These are phyloP conservation scores for Leishmania tropica DNA, from an alignment of 208 protist genomes.

Conservation along the genomic window DNA sequence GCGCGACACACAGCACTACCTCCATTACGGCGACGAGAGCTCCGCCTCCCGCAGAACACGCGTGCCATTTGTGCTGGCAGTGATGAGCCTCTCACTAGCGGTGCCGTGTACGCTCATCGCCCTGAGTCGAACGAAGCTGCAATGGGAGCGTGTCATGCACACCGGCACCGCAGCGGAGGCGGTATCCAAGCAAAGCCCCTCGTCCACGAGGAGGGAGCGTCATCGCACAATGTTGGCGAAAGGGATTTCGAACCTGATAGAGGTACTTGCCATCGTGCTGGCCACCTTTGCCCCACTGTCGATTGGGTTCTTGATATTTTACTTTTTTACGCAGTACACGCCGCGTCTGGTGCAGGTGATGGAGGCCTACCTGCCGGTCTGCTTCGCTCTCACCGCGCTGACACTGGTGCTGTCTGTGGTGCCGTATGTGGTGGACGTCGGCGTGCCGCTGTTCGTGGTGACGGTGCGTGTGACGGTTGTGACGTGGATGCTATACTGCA, in stretches of 20 bases:
- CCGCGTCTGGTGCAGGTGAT: slow-evolving; percentile 36
- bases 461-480: slow-evolving; percentile 47
- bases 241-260: slow-evolving; percentile 45
- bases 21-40: slow-evolving; percentile 20
- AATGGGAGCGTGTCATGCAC: slow-evolving; percentile 31
- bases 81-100: slow-evolving; percentile 51
- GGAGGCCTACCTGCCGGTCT: slow-evolving; percentile 37
- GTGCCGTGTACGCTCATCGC: slow-evolving; percentile 72
- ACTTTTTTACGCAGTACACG: slow-evolving; percentile 55
- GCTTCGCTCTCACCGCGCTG: slow-evolving; percentile 25
- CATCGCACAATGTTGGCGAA: slow-evolving; percentile 15
- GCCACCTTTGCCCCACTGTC: slow-evolving; percentile 43
- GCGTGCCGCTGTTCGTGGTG: slow-evolving; percentile 41
- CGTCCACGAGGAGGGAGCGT: not conserved
- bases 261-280: slow-evolving; percentile 59
- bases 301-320: slow-evolving; percentile 44
- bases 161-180: slow-evolving; percentile 4
- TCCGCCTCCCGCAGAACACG: slow-evolving; percentile 24
- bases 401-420: slow-evolving; percentile 60
- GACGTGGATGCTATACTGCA: slow-evolving; percentile 53
- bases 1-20: slow-evolving; percentile 3
- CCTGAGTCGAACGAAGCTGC: slow-evolving; percentile 58
- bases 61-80: slow-evolving; percentile 71
- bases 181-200: not conserved
- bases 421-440: slow-evolving; percentile 53